Percentiles rank a stretch among this genome's conserved stretches.
These are phyloP conservation scores for Alternaria panax DNA, from an alignment of 2,329 filamentous ascomycete genomes.

Conservation along the genomic window DNA sequence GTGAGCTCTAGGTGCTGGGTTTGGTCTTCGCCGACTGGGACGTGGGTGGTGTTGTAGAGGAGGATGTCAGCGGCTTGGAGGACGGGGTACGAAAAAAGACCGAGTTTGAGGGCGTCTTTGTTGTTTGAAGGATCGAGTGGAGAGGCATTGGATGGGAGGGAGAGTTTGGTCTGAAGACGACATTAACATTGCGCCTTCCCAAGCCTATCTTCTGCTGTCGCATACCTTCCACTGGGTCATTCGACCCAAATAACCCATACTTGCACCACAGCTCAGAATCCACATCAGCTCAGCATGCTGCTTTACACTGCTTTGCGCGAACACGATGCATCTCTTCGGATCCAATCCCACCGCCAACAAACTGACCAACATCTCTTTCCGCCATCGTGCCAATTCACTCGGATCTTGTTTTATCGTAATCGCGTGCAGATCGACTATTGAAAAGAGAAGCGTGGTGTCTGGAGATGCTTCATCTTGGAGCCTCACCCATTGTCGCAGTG, in stretches of 20 bases:
- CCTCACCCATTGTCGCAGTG: constrained; percentile 83
- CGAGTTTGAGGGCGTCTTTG: constrained; percentile 76
- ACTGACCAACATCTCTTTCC: constrained; percentile 78
- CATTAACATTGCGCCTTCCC: background rate
- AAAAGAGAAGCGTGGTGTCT: constrained; percentile 75
- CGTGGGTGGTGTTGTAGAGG: constrained; percentile 84
- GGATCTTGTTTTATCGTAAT: constrained; percentile 77
- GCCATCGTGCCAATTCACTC: constrained; percentile 66
- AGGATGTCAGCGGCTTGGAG: constrained; percentile 94
- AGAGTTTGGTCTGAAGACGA: constrained; percentile 67
- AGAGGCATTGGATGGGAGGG: constrained; percentile 65
- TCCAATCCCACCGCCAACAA: constrained; percentile 85
- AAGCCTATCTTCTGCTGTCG: background rate
- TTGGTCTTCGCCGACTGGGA: constrained; percentile 97
- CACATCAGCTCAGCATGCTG: constrained; percentile 94
- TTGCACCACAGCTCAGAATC: constrained; percentile 91
- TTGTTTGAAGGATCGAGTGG: constrained; percentile 59
- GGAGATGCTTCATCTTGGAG: constrained; percentile 71
- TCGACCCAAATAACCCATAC: constrained; percentile 90
- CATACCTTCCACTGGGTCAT: constrained; percentile 99
- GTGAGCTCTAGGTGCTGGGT: constrained; percentile 93
- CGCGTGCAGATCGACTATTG: constrained; percentile 91
- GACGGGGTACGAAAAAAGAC: constrained; percentile 94
- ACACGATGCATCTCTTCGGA: constrained; percentile 77
- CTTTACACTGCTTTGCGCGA: constrained; percentile 79